Evolutionary conservation across 495 filamentous ascomycete genomes (phyloP).

Genomic region (Penicillium roqueforti): DNA sequence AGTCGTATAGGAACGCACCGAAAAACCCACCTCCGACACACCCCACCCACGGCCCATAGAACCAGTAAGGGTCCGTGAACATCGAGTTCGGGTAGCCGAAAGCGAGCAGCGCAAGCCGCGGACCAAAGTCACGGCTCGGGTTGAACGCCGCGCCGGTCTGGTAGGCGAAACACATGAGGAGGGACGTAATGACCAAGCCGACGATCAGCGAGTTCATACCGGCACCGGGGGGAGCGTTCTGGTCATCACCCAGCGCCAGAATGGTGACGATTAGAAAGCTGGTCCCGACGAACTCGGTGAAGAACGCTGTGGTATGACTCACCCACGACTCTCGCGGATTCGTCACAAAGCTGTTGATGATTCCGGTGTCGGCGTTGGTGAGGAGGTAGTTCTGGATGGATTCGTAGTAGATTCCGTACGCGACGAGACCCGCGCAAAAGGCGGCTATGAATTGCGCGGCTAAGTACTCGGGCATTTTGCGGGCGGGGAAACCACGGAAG

Average conservation of each 20-base stretch:
- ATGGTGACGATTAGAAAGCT: constrained; percentile 43
- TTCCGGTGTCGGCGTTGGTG: constrained; percentile 26
- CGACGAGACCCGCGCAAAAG: constrained; percentile 40
- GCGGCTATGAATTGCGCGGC: constrained; percentile 46
- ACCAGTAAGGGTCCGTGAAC: constrained; percentile 46
- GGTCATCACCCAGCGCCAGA: constrained; percentile 52
- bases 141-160: constrained; percentile 49
- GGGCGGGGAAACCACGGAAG: constrained; percentile 49
- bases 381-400: constrained; percentile 40
- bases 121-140: constrained; percentile 50
- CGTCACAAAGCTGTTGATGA: constrained; percentile 42
- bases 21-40: constrained; percentile 41
- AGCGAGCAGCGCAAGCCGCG: constrained; percentile 39
- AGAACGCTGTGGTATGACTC: constrained; percentile 44
- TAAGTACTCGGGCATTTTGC: constrained; percentile 46
- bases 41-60: constrained; percentile 49
- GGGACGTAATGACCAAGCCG: constrained; percentile 41
- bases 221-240: constrained; percentile 51
- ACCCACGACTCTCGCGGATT: constrained; percentile 43
- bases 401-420: constrained; percentile 49
- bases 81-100: constrained; percentile 41
- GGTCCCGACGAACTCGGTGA: constrained; percentile 48
- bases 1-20: constrained; percentile 49
- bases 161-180: constrained; percentile 44
- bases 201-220: constrained; percentile 50